Conservation (phyloP, 2,329 filamentous ascomycete genomes). For the Penicillium sp. region DNA sequence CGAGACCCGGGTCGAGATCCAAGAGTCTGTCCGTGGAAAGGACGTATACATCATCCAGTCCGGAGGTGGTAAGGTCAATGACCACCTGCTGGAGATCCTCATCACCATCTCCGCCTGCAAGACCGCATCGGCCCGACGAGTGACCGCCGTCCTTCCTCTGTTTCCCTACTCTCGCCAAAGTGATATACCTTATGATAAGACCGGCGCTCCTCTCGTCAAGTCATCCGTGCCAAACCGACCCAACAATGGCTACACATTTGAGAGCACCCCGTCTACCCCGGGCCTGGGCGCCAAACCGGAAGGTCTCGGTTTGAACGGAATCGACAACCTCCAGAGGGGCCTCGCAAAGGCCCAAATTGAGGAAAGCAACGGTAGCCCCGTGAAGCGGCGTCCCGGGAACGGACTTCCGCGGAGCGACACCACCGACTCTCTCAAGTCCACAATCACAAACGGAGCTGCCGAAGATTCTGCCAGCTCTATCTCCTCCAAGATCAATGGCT, state of each 20-base stretch:
- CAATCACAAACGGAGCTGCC: conserved; percentile 48
- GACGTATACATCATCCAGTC: conserved; percentile 99
- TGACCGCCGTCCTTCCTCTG: conserved; percentile 88
- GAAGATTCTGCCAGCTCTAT: conserved; percentile 61
- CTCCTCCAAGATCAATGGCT: conserved; percentile 54
- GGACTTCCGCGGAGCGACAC: conserved; percentile 38
- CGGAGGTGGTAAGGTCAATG: conserved; percentile 87
- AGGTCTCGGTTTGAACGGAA: conserved; percentile 64
- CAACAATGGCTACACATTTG: conserved; percentile 70
- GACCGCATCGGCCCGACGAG: conserved; percentile 81
- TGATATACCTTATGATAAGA: conserved; percentile 94
- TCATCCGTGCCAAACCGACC: conserved; percentile 45
- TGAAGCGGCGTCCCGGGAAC: conserved; percentile 43
- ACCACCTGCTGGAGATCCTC: conserved; percentile 91
- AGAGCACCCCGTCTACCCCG: conserved; percentile 85
- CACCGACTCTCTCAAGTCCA: conserved; percentile 36
- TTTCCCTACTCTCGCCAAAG: conserved; percentile 97
- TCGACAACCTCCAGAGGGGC: conserved; percentile 66
- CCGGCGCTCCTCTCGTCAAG: conserved; percentile 79
- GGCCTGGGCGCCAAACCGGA: conserved; percentile 61
- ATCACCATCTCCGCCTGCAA: conserved; percentile 99
- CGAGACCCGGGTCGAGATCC: conserved; percentile 90
- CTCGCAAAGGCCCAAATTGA: conserved; percentile 64
- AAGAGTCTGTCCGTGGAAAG: conserved; percentile 93
- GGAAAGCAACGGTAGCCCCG: conserved; percentile 46